Evolutionary conservation across 768 basidiomycete species (phyloP).

Genomic region (Gymnopilus junonius): DNA sequence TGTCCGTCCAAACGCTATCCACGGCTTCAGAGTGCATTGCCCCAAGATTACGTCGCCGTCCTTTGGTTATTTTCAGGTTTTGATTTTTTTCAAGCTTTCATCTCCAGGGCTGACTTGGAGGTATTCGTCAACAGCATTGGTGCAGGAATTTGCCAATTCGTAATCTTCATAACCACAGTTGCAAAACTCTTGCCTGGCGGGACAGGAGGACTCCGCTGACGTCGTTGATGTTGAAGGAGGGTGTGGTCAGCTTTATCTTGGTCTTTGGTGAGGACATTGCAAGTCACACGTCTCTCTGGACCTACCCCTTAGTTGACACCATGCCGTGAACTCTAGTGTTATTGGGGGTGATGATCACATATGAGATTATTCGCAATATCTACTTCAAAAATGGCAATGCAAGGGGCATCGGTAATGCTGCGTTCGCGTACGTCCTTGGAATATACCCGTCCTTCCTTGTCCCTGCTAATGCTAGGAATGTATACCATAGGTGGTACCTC

Average conservation of each 20-base stretch:
- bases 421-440: not conserved
- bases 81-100: not conserved
- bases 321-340: not conserved
- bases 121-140: not conserved
- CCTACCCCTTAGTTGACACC: not conserved
- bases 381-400: not conserved
- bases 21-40: conserved; percentile 2
- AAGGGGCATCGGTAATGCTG: not conserved
- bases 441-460: not conserved
- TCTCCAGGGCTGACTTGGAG: too few relatives aligned
- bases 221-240: conserved; percentile 16
- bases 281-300: not conserved
- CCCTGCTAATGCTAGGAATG: not conserved
- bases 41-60: conserved; percentile 2
- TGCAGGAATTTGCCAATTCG: conserved; percentile 6
- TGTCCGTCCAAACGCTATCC: not conserved
- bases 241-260: conserved; percentile 15
- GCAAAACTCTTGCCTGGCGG: not conserved
- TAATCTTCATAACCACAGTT: conserved; percentile 5
- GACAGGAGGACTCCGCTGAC: conserved; percentile 11
- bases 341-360: not conserved
- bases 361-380: not conserved
- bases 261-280: conserved; percentile 6
- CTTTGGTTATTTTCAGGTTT: conserved; percentile 1
- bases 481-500: not conserved